Percentiles rank a stretch among this genome's conserved stretches.
These are phyloP conservation scores for Candida nitratophila DNA, from an alignment of 805 yeast species.

Conservation along the genomic window DNA sequence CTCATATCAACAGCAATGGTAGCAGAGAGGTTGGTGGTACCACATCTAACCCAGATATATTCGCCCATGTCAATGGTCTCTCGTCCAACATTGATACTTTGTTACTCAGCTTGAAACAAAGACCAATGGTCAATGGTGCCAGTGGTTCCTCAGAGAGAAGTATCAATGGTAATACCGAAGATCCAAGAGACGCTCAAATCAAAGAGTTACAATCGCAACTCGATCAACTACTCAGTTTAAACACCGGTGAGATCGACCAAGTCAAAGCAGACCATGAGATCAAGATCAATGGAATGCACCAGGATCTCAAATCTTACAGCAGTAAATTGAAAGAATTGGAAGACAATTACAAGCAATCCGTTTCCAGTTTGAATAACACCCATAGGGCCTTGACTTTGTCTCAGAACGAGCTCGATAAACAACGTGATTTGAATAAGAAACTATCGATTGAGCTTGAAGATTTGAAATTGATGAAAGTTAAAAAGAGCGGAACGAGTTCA, in stretches of 20 bases:
- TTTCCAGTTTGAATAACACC: conserved; percentile 66
- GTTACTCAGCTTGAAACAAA: conserved; percentile 8
- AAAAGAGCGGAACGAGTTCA: conserved; percentile 20
- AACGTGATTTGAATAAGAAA: conserved; percentile 47
- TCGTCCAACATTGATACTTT: conserved; percentile 12
- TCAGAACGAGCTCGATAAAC: conserved; percentile 61
- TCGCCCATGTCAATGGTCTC: conserved; percentile 2
- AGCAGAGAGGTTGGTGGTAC: conserved; percentile 27
- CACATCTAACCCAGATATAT: neutral
- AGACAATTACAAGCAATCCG: conserved; percentile 62
- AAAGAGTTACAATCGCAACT: conserved; percentile 43
- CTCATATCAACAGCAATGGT: neutral
- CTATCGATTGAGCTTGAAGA: conserved; percentile 65
- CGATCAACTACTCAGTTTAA: conserved; percentile 44
- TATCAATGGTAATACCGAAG: neutral
- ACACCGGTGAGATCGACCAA: conserved; percentile 26
- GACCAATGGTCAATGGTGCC: conserved; percentile 3
- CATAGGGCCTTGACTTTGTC: conserved; percentile 68
- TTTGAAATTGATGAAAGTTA: conserved; percentile 43
- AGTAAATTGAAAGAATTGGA: conserved; percentile 35
- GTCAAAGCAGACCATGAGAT: conserved; percentile 19
- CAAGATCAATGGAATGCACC: conserved; percentile 29
- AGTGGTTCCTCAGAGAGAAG: neutral
- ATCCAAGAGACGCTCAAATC: neutral
- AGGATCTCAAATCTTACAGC: conserved; percentile 2